Percentiles rank a stretch among this genome's conserved stretches.
phyloP scores from a whole-genome alignment of 257 asterid species.

The Jaltomata sinuosa region DNA sequence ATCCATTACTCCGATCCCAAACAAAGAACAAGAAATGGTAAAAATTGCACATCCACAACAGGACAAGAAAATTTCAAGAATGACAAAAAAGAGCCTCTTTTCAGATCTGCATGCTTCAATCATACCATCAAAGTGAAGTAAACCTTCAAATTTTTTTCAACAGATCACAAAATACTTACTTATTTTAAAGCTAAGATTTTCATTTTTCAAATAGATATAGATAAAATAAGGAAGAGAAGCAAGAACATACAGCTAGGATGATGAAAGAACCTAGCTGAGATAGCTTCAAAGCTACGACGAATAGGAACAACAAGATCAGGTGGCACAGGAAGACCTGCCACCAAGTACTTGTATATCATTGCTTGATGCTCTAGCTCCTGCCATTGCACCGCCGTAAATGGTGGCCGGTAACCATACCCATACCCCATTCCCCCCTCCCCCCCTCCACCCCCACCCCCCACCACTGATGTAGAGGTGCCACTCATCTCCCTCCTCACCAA shows the following conservation, averaged over 20 bases:
- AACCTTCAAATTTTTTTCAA: neutral
- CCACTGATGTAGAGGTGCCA: conserved; percentile 47
- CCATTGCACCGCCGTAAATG: conserved; percentile 91
- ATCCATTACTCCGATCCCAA: neutral
- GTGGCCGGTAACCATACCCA: conserved; percentile 55
- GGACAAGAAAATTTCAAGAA: neutral
- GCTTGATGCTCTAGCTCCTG: conserved; percentile 99
- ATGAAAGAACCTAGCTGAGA: conserved; percentile 69
- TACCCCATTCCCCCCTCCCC: conserved; percentile 21
- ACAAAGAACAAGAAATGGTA: neutral
- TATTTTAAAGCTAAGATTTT: too few species aligned
- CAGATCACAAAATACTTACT: neutral
- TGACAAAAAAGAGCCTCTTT: neutral
- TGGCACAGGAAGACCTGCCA: conserved; percentile 85
- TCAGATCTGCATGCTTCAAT: neutral
- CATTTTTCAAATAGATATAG: neutral
- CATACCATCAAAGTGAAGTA: neutral
- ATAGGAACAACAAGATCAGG: conserved; percentile 85
- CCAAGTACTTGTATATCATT: conserved; percentile 84
- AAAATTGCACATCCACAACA: neutral
- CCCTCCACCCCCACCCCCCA: conserved; percentile 15
- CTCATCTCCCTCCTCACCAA: conserved; percentile 33
- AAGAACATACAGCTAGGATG: conserved; percentile 55
- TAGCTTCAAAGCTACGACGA: conserved; percentile 79
- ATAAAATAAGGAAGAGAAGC: neutral